A percentile compares a stretch with the other conserved stretches of the same genome.
These are phyloP conservation scores for Suillus lakei DNA, from an alignment of 768 basidiomycete genomes.

Conservation along the genomic window DNA sequence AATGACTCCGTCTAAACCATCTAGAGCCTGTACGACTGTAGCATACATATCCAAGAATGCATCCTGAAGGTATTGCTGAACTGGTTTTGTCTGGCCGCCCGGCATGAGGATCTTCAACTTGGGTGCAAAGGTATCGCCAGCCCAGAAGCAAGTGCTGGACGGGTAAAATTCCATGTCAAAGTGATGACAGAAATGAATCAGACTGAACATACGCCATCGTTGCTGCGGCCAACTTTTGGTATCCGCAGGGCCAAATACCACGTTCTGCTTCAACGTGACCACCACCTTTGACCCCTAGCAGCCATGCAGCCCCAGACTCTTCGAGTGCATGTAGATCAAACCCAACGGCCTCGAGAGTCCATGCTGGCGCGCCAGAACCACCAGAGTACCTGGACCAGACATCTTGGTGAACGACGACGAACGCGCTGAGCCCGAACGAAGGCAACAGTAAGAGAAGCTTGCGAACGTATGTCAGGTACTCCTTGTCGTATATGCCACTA, in stretches of 20 bases:
- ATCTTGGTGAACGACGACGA: conserved; percentile 89
- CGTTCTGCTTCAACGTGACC: conserved; percentile 79
- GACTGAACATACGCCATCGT: conserved; percentile 79
- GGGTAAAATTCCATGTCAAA: neutral
- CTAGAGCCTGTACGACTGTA: conserved; percentile 65
- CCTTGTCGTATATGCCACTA: conserved; percentile 84
- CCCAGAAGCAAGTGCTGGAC: conserved; percentile 90
- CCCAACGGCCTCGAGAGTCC: conserved; percentile 88
- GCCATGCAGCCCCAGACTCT: conserved; percentile 85
- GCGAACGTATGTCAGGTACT: conserved; percentile 83
- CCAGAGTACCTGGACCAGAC: conserved; percentile 96
- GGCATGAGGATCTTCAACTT: conserved; percentile 60
- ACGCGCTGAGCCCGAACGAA: conserved; percentile 72
- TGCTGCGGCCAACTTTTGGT: conserved; percentile 89
- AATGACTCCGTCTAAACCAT: conserved; percentile 76
- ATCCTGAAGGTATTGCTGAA: conserved; percentile 85
- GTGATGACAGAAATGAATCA: conserved; percentile 8
- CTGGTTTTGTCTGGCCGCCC: conserved; percentile 55
- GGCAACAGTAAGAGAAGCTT: conserved; percentile 70
- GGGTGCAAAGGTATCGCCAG: conserved; percentile 84
- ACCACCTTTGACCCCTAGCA: conserved; percentile 76
- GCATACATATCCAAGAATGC: conserved; percentile 82
- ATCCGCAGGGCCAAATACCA: conserved; percentile 92
- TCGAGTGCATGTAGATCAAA: conserved; percentile 85
- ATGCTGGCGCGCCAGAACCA: conserved; percentile 95